Percentiles rank a stretch among this genome's conserved stretches.
Conservation (phyloP, 2,329 filamentous ascomycete species). For the Colletotrichum sp. region DNA sequence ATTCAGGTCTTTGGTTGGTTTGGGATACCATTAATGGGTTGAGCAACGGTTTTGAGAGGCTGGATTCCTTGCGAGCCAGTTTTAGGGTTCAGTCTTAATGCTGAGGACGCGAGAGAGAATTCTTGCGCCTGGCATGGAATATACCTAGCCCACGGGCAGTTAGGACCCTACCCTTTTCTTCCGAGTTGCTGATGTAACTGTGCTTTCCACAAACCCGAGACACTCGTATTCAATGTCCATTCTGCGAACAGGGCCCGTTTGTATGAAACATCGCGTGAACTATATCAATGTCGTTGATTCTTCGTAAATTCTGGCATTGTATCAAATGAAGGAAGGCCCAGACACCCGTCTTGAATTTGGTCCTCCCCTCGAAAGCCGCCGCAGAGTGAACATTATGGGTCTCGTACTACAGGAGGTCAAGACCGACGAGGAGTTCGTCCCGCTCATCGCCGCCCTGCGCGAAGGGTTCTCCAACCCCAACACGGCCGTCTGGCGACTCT, state of each 20-base stretch:
- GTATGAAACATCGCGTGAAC: not conserved
- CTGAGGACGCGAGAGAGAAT: not conserved
- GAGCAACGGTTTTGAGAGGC: constrained; percentile 10
- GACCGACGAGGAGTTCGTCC: not conserved
- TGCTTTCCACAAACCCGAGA: not conserved
- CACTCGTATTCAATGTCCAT: not conserved
- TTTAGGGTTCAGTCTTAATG: constrained; percentile 9
- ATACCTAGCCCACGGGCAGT: constrained; percentile 11
- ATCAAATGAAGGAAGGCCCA: not conserved
- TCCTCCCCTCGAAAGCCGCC: not conserved
- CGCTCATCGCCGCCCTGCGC: not conserved
- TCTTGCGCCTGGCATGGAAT: constrained; percentile 2
- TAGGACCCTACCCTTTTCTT: not conserved
- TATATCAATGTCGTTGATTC: not conserved
- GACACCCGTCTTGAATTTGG: not conserved
- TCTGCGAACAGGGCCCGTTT: not conserved
- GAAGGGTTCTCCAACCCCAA: not conserved
- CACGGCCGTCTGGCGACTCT: not conserved
- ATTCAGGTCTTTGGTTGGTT: constrained; percentile 18
- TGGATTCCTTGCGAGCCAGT: not conserved
- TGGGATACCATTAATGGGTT: constrained; percentile 21
- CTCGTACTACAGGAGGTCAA: not conserved
- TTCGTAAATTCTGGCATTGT: not conserved
- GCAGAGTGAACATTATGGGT: not conserved
- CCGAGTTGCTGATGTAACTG: not conserved